Evolutionary conservation across 768 basidiomycete genomes (phyloP).

Genomic region (Collybiopsis confluens): DNA sequence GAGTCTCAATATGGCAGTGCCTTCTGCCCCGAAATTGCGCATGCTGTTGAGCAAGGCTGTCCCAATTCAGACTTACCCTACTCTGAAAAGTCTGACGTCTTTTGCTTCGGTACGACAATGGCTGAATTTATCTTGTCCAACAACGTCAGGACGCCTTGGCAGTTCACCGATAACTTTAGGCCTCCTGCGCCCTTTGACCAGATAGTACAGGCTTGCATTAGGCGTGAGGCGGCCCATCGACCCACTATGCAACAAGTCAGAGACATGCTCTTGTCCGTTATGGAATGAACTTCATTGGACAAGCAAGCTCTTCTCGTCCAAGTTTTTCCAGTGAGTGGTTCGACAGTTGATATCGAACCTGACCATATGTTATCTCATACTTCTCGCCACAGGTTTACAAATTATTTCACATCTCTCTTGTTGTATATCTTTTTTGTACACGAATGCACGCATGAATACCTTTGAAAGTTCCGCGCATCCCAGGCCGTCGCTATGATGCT

Average conservation of each 20-base stretch:
- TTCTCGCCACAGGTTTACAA: too few relatives aligned
- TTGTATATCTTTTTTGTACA: too few relatives aligned
- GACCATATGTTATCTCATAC: too few relatives aligned
- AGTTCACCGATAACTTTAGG: slow-evolving; percentile 6
- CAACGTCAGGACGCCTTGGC: slow-evolving; percentile 4
- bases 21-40: slow-evolving; percentile 9
- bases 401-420: too few relatives aligned
- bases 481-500: too few relatives aligned
- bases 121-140: slow-evolving; percentile 10
- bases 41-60: background rate
- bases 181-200: slow-evolving; percentile 11
- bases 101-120: slow-evolving; percentile 9
- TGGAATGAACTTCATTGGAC: too few relatives aligned
- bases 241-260: slow-evolving; percentile 10
- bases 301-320: too few relatives aligned
- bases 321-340: too few relatives aligned
- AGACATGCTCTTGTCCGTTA: slow-evolving; percentile 10
- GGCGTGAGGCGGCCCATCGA: slow-evolving; percentile 3
- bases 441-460: too few relatives aligned
- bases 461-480: too few relatives aligned
- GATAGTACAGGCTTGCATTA: slow-evolving; percentile 5
- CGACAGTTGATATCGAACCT: too few relatives aligned
- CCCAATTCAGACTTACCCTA: background rate
- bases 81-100: slow-evolving; percentile 14
- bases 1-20: slow-evolving; percentile 7